Conservation (phyloP, 495 filamentous ascomycete genomes). For the Aspergillus bridgeri region DNA sequence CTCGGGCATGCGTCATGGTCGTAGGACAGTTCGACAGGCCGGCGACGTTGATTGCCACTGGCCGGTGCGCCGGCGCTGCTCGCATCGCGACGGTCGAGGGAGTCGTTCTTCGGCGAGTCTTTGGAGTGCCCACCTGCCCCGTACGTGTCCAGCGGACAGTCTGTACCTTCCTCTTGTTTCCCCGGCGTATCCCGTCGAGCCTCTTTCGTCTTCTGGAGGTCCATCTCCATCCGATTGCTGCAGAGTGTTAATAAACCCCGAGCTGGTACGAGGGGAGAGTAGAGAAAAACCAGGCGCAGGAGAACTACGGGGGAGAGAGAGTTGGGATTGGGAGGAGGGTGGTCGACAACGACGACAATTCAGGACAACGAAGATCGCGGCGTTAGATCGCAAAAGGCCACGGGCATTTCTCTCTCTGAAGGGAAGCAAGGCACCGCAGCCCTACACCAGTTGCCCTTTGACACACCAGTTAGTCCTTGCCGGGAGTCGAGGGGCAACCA, state of each 20-base stretch:
- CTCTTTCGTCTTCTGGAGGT: slow-evolving; percentile 48
- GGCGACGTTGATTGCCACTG: slow-evolving; percentile 14
- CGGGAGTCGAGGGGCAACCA: slow-evolving; percentile 12
- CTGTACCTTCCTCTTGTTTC: slow-evolving; percentile 40
- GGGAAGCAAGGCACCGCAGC: slow-evolving; percentile 23
- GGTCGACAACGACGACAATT: neutral
- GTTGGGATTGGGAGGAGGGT: neutral
- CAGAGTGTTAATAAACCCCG: neutral
- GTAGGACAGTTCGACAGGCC: slow-evolving; percentile 8
- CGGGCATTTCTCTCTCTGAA: slow-evolving; percentile 22
- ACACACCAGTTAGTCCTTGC: slow-evolving; percentile 20
- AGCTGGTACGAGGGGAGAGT: neutral
- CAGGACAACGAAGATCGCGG: neutral
- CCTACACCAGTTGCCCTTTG: slow-evolving; percentile 18
- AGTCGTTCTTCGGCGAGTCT: slow-evolving; percentile 39
- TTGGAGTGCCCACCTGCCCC: slow-evolving; percentile 35
- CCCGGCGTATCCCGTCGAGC: slow-evolving; percentile 31
- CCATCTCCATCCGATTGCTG: slow-evolving; percentile 30
- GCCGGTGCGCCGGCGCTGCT: slow-evolving; percentile 25
- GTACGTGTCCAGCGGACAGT: slow-evolving; percentile 40
- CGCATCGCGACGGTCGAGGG: slow-evolving; percentile 28
- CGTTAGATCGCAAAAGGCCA: slow-evolving; percentile 20
- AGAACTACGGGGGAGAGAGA: slow-evolving; percentile 1
- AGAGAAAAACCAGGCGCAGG: neutral
- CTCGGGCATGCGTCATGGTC: slow-evolving; percentile 7